phyloP scores from a whole-genome alignment of 352 stramenopile species.

The Phytophthora boehmeriae region DNA sequence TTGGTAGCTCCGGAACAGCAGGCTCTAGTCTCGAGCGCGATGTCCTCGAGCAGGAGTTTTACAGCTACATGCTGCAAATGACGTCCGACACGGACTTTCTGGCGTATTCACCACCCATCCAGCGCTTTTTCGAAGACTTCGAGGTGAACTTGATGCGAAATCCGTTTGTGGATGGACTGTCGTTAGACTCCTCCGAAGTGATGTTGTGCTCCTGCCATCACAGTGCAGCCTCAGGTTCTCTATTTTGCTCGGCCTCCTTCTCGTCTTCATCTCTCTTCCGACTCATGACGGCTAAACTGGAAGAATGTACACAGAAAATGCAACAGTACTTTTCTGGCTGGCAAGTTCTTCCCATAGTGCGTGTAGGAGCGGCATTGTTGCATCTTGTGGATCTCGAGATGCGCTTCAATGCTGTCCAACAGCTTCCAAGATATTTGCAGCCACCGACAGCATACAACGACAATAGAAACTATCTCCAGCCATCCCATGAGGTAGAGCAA shows the following conservation, averaged over 20 bases:
- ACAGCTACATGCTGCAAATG: slow-evolving; percentile 52
- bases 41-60: slow-evolving; percentile 50
- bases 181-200: slow-evolving; percentile 72
- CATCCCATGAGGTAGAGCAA: not conserved
- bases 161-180: slow-evolving; percentile 66
- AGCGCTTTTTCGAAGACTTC: slow-evolving; percentile 50
- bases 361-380: slow-evolving; percentile 57
- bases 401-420: slow-evolving; percentile 48
- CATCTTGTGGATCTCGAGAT: slow-evolving; percentile 66
- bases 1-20: slow-evolving; percentile 2
- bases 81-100: slow-evolving; percentile 57
- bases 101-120: slow-evolving; percentile 34
- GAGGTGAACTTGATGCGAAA: slow-evolving; percentile 57
- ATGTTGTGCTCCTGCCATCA: slow-evolving; percentile 69
- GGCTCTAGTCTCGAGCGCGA: slow-evolving; percentile 22
- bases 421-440: slow-evolving; percentile 63
- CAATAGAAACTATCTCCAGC: slow-evolving; percentile 5
- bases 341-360: slow-evolving; percentile 59
- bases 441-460: slow-evolving; percentile 14
- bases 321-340: slow-evolving; percentile 46
- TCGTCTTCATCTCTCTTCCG: slow-evolving; percentile 57
- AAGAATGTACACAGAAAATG: slow-evolving; percentile 55
- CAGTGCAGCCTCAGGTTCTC: slow-evolving; percentile 18
- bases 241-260: slow-evolving; percentile 37
- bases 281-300: slow-evolving; percentile 56